Evolutionary conservation across 176 grass and related monocot species (phyloP).

Genomic region (Pontederia crassipes): DNA sequence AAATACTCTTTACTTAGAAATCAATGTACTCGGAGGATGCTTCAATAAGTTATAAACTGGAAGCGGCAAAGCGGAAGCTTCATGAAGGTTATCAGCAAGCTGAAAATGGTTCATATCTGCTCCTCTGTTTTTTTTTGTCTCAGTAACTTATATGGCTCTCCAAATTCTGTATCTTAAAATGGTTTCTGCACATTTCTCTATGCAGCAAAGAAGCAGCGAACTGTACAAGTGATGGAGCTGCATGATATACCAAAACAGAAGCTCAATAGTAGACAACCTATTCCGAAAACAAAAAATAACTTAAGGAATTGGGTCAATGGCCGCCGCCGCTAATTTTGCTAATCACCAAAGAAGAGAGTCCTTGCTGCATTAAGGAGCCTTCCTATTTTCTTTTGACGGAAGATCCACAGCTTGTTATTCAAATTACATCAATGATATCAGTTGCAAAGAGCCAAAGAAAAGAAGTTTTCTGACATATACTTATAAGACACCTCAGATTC

Average conservation of each 20-base stretch:
- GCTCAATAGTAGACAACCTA: conserved; percentile 7
- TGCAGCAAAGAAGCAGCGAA: conserved; percentile 78
- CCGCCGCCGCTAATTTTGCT: conserved; percentile 9
- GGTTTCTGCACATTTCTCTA: conserved; percentile 9
- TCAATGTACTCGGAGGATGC: conserved; percentile 30
- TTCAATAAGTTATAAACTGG: conserved; percentile 43
- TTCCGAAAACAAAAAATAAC: conserved; percentile 22
- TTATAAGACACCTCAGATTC: too few species aligned
- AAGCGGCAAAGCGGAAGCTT: conserved; percentile 72
- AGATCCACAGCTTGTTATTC: too few species aligned
- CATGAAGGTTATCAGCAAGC: conserved; percentile 88
- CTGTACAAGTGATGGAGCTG: conserved; percentile 71
- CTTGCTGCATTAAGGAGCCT: too few species aligned
- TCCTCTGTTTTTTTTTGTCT: conserved; percentile 8
- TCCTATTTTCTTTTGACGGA: neutral
- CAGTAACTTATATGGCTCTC: conserved; percentile 1
- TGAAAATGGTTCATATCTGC: conserved; percentile 59
- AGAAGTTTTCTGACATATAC: too few species aligned
- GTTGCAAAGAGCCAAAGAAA: too few species aligned
- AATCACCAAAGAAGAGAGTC: neutral
- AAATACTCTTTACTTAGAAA: conserved; percentile 27
- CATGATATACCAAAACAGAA: conserved; percentile 62
- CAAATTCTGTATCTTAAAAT: neutral
- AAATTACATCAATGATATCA: too few species aligned
- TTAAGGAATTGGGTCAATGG: conserved; percentile 25